Base-by-base conservation (phyloP, 495 filamentous ascomycete species). In the Aspergillus panamensis region DNA sequence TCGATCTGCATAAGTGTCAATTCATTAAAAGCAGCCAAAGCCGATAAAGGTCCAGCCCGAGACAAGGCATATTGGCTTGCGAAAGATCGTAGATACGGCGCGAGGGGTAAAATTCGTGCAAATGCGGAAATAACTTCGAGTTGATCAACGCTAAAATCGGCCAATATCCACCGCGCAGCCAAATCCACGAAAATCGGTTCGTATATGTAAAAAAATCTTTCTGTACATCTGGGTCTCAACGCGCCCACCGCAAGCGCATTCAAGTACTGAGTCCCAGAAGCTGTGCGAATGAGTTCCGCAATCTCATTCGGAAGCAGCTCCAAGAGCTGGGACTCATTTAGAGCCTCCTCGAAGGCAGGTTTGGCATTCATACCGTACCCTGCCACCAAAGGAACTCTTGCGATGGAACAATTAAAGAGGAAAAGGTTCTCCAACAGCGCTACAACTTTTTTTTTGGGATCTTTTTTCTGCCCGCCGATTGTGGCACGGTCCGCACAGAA, bases 71-170 rank as follows among this genome's bases (percentile, higher is more conserved):
- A 78, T 62, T 73, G 69, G 59, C 74, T 73, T 57, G 77, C 73
- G 59, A 79, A 76, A 44, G 71, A 64, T 65, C 70, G 74, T 14
- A 96, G 73, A 62, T 91, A 79, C 35, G 90, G 87, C 57, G 88
- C 85, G 71, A 90, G 85, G 14, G 91, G 90, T 61, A 96, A 66
- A 32, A 95, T 83, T 66, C 87, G 80, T 51, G 88, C 87, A 69
- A 96, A 90, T 30, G 88, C 84, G 48, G 86, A 80, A 65, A 95
- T 73, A 45, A 87, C 75, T 44, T 69, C 66, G 59, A 81, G 69
- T 25, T 70, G 70, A 48, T 84, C 75, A 31, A 69, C 65, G 42
- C 73, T 59, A 49, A 77, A 67, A 35, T 77, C 72, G 13, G 73
- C 69, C 48, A 62, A 64, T 40, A 88, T 71, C 89, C 91, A 94